A percentile compares a stretch with the other conserved stretches of the same genome.
phyloP scores from a whole-genome alignment of 768 basidiomycete genomes.

The Leccinum arenicola region DNA sequence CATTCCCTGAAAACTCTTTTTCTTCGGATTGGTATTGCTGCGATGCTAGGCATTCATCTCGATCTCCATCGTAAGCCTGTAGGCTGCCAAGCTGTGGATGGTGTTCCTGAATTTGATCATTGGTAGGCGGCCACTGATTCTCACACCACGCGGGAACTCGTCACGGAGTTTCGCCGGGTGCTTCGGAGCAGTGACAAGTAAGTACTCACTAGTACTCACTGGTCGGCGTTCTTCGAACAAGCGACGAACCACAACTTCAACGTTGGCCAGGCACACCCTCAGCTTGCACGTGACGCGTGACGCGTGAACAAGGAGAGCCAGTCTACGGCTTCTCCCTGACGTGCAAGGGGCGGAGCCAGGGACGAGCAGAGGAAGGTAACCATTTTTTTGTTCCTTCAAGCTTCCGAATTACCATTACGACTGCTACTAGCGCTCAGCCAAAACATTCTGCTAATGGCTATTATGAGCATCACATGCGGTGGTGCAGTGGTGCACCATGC shows the following conservation, averaged over 20 bases:
- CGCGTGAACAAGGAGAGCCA: background rate
- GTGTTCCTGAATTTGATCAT: background rate
- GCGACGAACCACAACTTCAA: background rate
- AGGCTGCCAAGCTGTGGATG: background rate
- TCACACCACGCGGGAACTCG: background rate
- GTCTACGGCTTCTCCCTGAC: background rate
- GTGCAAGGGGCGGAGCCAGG: background rate
- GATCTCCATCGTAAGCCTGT: background rate
- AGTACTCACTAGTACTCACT: background rate
- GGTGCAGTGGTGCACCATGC: background rate
- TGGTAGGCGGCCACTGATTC: background rate
- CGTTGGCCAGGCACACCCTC: background rate
- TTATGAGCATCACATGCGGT: background rate
- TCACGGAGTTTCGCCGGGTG: no score
- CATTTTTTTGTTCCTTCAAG: background rate
- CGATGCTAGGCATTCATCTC: background rate
- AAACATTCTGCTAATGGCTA: background rate
- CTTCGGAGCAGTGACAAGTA: background rate
- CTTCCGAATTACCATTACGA: background rate
- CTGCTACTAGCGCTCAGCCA: background rate
- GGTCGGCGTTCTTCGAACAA: background rate
- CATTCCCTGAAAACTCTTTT: no score
- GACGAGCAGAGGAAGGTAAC: background rate
- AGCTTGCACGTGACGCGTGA: background rate
- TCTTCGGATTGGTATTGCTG: no score